Evolutionary conservation across 768 basidiomycete genomes (phyloP).

Genomic region (Leccinum disarticulatum): DNA sequence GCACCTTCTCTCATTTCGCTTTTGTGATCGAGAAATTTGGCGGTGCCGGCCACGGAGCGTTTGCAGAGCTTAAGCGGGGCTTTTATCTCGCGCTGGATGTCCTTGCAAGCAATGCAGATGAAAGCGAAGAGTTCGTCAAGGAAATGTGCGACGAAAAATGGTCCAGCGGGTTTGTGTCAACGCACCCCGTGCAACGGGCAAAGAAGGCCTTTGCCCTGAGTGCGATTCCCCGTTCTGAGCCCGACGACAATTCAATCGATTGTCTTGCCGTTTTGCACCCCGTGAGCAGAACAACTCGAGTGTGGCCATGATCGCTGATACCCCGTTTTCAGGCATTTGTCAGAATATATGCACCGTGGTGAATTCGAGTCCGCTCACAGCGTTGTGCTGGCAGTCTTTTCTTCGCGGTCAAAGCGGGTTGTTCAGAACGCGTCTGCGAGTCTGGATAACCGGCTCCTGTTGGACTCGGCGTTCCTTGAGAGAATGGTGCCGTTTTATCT

Average conservation of each 20-base stretch:
- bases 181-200: slow-evolving; percentile 32
- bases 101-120: slow-evolving; percentile 43
- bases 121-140: slow-evolving; percentile 40
- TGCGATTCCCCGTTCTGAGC: slow-evolving; percentile 61
- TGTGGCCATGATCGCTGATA: slow-evolving; percentile 5
- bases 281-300: slow-evolving; percentile 45
- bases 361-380: slow-evolving; percentile 89
- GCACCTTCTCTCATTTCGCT: slow-evolving; percentile 63
- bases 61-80: slow-evolving; percentile 69
- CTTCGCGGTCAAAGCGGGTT: slow-evolving; percentile 50
- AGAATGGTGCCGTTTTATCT: slow-evolving; percentile 75
- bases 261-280: slow-evolving; percentile 62
- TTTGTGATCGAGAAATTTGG: slow-evolving; percentile 83
- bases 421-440: slow-evolving; percentile 10
- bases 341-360: slow-evolving; percentile 58
- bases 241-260: slow-evolving; percentile 50
- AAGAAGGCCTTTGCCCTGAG: slow-evolving; percentile 65
- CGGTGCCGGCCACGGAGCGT: slow-evolving; percentile 53
- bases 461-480: slow-evolving; percentile 43
- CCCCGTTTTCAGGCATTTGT: slow-evolving; percentile 51
- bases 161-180: slow-evolving; percentile 23
- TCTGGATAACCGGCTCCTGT: slow-evolving; percentile 7
- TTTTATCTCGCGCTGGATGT: slow-evolving; percentile 81
- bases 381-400: slow-evolving; percentile 72
- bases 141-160: slow-evolving; percentile 34